Base-by-base conservation (phyloP, 768 basidiomycete species). In the Atractiella rhizophila region DNA sequence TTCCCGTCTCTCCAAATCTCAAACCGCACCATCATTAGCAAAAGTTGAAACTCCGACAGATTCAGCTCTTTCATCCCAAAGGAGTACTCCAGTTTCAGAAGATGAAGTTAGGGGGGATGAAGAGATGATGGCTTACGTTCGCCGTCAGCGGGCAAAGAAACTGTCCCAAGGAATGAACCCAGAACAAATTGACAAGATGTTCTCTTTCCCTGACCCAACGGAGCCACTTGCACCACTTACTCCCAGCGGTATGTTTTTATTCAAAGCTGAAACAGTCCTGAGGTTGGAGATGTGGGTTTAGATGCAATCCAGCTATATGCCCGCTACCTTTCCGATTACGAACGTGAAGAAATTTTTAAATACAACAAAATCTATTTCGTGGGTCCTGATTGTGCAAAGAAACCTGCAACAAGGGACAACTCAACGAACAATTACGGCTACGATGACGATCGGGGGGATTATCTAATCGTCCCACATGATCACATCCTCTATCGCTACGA, bases 401-500 rank as follows among this genome's bases (percentile, higher is more conserved):
- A 82, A 55, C 66, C 62, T 44, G 81, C 83, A 1, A 70, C 70
- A 20, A 62, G 66, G 7, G 76, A 81, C 39, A 67, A 69, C 48
- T 58, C 75, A 5, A 66, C 69, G 16, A 83, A 85, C 58, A 98
- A 98, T 58, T 71, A 76, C 54, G 79, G 91, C 23, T 98, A 86
- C 51, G 91, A 98, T 56, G 91, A 98, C 56, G 91, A 98, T 23
- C 75, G 91, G 25, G 91, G 91, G 26, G 91, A 98, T 60, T 98
- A 98, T 52, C 71, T 76, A 13, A 73, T 96, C 41, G 71, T 94
- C 45, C 66, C 71, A 43, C 73, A 72, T 41, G 91, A 98, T 57
- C 91, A 98, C 60, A 69, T 98, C 37, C 78, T 79, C 28, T 98
- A 79, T 57, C 80, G 91, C n/a, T 98, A 94, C 58, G 86, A 96